Evolutionary conservation across 768 basidiomycete species (phyloP).

Genomic region (Obba rivulosa): DNA sequence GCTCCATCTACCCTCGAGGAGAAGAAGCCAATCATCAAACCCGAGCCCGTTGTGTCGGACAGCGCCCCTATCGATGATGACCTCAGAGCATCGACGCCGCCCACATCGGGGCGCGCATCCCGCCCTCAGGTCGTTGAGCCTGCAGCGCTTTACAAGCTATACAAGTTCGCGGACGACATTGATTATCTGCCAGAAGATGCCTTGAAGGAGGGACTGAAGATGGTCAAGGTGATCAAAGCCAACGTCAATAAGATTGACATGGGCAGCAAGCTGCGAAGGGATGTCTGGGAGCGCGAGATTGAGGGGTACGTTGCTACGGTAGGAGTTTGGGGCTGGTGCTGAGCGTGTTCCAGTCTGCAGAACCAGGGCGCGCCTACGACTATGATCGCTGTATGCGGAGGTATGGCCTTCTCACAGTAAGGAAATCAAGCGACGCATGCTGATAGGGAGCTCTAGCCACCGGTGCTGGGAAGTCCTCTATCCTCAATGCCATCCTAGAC

Average conservation of each 20-base stretch:
- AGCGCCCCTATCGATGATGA: too few relatives aligned
- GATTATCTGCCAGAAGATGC: conserved; percentile 43
- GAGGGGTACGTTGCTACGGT: conserved; percentile 32
- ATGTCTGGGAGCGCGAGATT: conserved; percentile 55
- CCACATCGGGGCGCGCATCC: too few relatives aligned
- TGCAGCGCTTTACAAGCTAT: conserved; percentile 28
- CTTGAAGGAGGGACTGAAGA: conserved; percentile 43
- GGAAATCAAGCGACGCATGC: background rate
- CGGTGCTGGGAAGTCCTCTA: conserved; percentile 58
- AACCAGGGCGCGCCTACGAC: conserved; percentile 48
- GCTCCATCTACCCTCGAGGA: background rate
- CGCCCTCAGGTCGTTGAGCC: too few relatives aligned
- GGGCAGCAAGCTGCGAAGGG: conserved; percentile 50
- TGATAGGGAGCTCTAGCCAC: conserved; percentile 34
- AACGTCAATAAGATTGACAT: conserved; percentile 40
- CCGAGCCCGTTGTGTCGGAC: too few relatives aligned
- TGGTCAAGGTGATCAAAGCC: conserved; percentile 45
- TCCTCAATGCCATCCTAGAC: conserved; percentile 56
- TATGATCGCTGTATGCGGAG: conserved; percentile 62
- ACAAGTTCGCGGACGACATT: conserved; percentile 38
- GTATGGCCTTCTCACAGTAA: conserved; percentile 25
- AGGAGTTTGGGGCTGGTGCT: background rate
- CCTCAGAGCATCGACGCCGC: too few relatives aligned
- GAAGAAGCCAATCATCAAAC: too few relatives aligned
- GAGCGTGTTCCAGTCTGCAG: conserved; percentile 32